A percentile compares a stretch with the other conserved stretches of the same genome.
phyloP scores from a whole-genome alignment of 192 early-diverging fungal species.

The Dissophora ornata region DNA sequence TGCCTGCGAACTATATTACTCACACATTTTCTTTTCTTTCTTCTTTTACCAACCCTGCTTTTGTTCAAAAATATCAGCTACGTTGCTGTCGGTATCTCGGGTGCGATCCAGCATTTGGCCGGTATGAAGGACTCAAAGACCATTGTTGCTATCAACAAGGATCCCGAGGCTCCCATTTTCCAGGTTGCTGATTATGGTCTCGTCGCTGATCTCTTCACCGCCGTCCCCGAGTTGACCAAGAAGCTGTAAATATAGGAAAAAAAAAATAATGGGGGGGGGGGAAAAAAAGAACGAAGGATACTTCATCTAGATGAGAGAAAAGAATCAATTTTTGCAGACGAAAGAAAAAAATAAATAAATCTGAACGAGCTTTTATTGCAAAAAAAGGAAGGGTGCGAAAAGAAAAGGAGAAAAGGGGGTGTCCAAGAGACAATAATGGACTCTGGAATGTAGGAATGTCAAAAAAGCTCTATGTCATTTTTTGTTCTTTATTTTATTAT shows the following conservation, averaged over 20 bases:
- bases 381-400: too few relatives aligned
- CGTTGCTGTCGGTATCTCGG: conserved; percentile 95
- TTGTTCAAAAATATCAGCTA: conserved; percentile 79
- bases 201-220: conserved; percentile 93
- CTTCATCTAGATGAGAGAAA: too few relatives aligned
- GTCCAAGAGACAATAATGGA: too few relatives aligned
- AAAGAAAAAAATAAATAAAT: too few relatives aligned
- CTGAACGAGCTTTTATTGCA: too few relatives aligned
- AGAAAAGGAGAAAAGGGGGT: too few relatives aligned
- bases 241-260: conserved; percentile 71
- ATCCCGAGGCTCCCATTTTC: conserved; percentile 98
- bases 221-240: conserved; percentile 92
- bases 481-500: too few relatives aligned
- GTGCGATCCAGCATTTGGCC: conserved; percentile 97
- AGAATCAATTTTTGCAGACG: too few relatives aligned
- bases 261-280: neutral
- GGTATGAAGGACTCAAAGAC: conserved; percentile 99
- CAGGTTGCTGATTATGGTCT: conserved; percentile 97
- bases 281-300: neutral
- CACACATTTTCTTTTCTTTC: neutral
- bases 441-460: too few relatives aligned
- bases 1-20: neutral
- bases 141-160: conserved; percentile 99
- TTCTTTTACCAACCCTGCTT: conserved; percentile 1
- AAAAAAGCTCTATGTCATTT: too few relatives aligned